These are phyloP conservation scores for Mycena haematopus DNA, from an alignment of 768 basidiomycete species.

Conservation along the genomic window DNA sequence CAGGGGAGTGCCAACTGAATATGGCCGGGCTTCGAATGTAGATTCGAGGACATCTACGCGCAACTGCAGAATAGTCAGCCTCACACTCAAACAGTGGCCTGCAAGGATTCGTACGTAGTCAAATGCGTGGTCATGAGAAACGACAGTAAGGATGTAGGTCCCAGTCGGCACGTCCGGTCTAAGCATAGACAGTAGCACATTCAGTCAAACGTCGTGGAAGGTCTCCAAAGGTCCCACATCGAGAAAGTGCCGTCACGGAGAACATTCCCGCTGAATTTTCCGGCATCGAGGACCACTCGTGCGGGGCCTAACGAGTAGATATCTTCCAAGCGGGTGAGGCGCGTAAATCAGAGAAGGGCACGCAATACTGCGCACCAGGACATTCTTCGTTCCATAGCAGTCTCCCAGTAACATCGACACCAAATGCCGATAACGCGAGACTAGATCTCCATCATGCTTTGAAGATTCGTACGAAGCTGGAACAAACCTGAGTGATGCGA, in stretches of 20 bases:
- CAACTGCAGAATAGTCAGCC: slow-evolving; percentile 49
- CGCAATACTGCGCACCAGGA: slow-evolving; percentile 49
- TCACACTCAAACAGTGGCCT: slow-evolving; percentile 6
- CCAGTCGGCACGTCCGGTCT: slow-evolving; percentile 76
- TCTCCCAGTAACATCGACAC: slow-evolving; percentile 65
- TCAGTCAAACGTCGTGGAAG: slow-evolving; percentile 1
- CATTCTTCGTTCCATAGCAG: slow-evolving; percentile 78
- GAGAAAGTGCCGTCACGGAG: slow-evolving; percentile 64
- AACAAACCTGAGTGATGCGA: slow-evolving; percentile 32
- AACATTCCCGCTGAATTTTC: slow-evolving; percentile 57
- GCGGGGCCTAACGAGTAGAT: slow-evolving; percentile 56
- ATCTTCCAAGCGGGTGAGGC: slow-evolving; percentile 32
- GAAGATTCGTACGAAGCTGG: not conserved
- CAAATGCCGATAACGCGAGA: slow-evolving; percentile 42
- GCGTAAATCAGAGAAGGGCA: slow-evolving; percentile 5
- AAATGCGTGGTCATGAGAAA: slow-evolving; percentile 70
- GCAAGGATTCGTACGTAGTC: slow-evolving; percentile 59
- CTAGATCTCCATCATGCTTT: slow-evolving; percentile 25
- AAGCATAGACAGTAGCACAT: slow-evolving; percentile 7
- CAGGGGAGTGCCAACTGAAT: slow-evolving; percentile 72
- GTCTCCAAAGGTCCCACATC: slow-evolving; percentile 55
- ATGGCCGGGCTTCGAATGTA: slow-evolving; percentile 60
- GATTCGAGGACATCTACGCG: slow-evolving; percentile 68
- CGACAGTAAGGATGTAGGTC: slow-evolving; percentile 71
- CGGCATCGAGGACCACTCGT: slow-evolving; percentile 67